Conservation (phyloP, 805 yeast species). For the Saccharomycopsis fibuligera region DNA sequence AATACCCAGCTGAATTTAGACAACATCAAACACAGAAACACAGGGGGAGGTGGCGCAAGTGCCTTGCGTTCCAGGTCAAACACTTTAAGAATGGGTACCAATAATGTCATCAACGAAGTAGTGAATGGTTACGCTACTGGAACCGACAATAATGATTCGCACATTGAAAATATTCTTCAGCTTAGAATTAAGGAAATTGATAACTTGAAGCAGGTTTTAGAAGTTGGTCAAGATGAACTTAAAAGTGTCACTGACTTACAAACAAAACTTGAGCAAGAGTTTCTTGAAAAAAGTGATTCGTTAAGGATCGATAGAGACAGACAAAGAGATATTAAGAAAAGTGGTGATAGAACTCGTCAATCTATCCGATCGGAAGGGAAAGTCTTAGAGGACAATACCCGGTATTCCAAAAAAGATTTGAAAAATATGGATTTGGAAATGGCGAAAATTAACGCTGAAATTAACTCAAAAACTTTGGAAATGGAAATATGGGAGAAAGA, state of each 20-base stretch:
- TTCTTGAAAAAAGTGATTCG: slow-evolving; percentile 4
- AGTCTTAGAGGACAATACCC: slow-evolving; percentile 14
- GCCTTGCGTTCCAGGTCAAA: slow-evolving; percentile 12
- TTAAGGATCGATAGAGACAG: slow-evolving; percentile 13
- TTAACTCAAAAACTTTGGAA: slow-evolving; percentile 2
- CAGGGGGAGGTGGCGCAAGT: slow-evolving; percentile 1
- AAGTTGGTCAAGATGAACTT: slow-evolving; percentile 17
- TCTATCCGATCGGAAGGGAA: slow-evolving; percentile 12
- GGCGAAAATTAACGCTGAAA: background rate
- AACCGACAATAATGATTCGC: background rate
- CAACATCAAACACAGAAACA: slow-evolving; percentile 9
- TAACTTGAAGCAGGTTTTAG: slow-evolving; percentile 10
- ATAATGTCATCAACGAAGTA: background rate
- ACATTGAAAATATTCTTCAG: background rate
- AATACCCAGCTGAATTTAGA: background rate
- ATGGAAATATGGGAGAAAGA: slow-evolving; percentile 13
- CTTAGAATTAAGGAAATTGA: slow-evolving; percentile 10
- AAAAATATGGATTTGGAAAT: slow-evolving; percentile 3
- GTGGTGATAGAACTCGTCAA: slow-evolving; percentile 18
- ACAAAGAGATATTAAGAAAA: slow-evolving; percentile 9
- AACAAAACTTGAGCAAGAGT: slow-evolving; percentile 8
- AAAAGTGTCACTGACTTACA: slow-evolving; percentile 14
- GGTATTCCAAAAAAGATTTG: slow-evolving; percentile 14
- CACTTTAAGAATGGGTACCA: slow-evolving; percentile 8
- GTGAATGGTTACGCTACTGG: background rate